Base-by-base conservation (phyloP, 2,329 filamentous ascomycete genomes). In the Penicillium janthinellum region DNA sequence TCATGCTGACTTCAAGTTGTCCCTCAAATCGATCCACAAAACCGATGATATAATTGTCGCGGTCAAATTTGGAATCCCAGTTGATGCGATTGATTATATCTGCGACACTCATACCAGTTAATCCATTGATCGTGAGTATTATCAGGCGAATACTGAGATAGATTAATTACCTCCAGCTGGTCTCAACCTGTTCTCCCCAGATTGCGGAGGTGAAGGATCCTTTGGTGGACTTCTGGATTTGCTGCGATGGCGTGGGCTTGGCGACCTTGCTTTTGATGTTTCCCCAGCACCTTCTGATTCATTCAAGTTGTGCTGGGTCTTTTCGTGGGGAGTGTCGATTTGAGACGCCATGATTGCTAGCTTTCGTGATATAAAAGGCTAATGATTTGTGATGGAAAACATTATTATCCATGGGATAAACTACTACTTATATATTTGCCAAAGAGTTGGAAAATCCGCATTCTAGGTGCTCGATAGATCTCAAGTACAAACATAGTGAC, bases 1-100 rank as follows among this genome's bases (percentile, higher is more conserved):
- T 75, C 3, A 84, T 70, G 8, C 72, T 66, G 11, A 78, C 77
- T 70, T 84, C 83, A 57, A 79, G 74, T 20, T 79, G 74, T 0
- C 81, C 82, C 11, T 79, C 66, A 56, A 85, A 85, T 10, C 83
- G 77, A 66, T 86, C 83, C 22, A 81, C 72, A 59, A 85, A 85
- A 3, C 82, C 83, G 34, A 85, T 79, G 12, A 83, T 72, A 64
- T 80, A 85, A 52, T 82, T 73, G 4, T 68, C 67, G 4, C 73
- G 73, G 52, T 80, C 74, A 17, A 82, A 78, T 3, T 70, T 74
- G 1, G 77, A 67, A 63, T 84, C 82, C 81, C 82, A 83, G 14
- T 77, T 78, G 5, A 85, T 73, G 2, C 81, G 79, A 52, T 78
- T 80, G 14, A 83, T 73, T 8, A 84, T 73, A 60, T 83, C 79